Conservation (phyloP, 2,329 filamentous ascomycete genomes). For the Nakataea oryzae region DNA sequence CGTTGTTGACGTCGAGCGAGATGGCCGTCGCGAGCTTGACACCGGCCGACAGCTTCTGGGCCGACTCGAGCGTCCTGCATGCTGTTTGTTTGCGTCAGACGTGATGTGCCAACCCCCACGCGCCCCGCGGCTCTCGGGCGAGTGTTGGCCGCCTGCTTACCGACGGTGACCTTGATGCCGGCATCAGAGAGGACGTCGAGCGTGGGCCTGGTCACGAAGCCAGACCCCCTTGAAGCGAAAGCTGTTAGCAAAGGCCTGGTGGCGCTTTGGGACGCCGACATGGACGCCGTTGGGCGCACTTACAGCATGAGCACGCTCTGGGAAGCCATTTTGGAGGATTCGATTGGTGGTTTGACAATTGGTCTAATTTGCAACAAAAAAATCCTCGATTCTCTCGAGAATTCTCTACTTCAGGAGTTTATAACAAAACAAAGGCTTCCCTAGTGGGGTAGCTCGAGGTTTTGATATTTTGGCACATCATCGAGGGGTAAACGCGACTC, state of each 20-base stretch:
- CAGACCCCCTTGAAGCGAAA: constrained; percentile 21
- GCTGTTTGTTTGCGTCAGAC: constrained; percentile 44
- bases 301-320: constrained; percentile 14
- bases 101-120: too few relatives aligned
- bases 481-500: background rate
- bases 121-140: too few relatives aligned
- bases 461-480: background rate
- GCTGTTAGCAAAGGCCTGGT: background rate
- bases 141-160: constrained; percentile 27
- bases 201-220: constrained; percentile 53
- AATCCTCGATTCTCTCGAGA: background rate
- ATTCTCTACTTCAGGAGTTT: background rate
- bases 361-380: background rate
- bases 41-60: constrained; percentile 63
- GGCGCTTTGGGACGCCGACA: background rate
- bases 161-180: constrained; percentile 55
- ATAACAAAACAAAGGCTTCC: background rate
- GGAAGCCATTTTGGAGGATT: constrained; percentile 6
- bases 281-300: constrained; percentile 1
- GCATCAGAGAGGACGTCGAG: constrained; percentile 51
- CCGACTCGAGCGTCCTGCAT: constrained; percentile 69
- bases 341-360: background rate
- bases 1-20: constrained; percentile 74
- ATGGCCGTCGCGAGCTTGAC: constrained; percentile 66
- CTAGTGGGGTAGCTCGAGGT: background rate